Evolutionary conservation across 2,329 filamentous ascomycete genomes (phyloP).

Genomic region (Aspergillus felis): DNA sequence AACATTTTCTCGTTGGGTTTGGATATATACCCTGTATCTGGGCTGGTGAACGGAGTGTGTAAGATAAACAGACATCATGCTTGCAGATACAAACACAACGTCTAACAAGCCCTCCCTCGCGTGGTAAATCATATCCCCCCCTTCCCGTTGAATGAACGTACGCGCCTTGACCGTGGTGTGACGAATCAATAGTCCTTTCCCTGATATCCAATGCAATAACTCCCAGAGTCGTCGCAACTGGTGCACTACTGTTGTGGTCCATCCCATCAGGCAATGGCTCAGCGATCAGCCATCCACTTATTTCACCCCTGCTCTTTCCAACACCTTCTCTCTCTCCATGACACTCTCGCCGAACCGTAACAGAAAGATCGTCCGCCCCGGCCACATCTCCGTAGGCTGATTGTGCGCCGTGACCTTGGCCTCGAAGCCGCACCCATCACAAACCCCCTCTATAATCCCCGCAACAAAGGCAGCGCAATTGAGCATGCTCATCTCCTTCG

Average conservation of each 20-base stretch:
- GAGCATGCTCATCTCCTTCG: conserved; percentile 91
- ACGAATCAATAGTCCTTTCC: background rate
- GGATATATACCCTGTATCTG: background rate
- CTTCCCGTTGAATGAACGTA: background rate
- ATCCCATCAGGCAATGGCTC: background rate
- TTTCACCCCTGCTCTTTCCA: conserved; percentile 59
- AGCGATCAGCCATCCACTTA: conserved; percentile 14
- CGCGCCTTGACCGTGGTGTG: background rate
- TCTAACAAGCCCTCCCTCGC: background rate
- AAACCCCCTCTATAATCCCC: conserved; percentile 91
- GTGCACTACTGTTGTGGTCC: background rate
- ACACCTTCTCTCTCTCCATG: conserved; percentile 80
- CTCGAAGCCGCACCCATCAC: conserved; percentile 86
- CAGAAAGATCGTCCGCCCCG: conserved; percentile 90
- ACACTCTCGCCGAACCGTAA: conserved; percentile 91
- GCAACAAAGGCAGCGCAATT: conserved; percentile 96
- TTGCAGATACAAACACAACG: background rate
- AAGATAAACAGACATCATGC: conserved; percentile 1
- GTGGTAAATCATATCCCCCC: background rate
- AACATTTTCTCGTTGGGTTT: background rate
- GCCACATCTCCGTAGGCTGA: conserved; percentile 77
- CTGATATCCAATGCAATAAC: background rate
- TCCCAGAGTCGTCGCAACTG: background rate
- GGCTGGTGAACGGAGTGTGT: background rate
- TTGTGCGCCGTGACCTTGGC: conserved; percentile 88